Conservation (phyloP, 2,329 filamentous ascomycete genomes). For the Apiospora aurea region DNA sequence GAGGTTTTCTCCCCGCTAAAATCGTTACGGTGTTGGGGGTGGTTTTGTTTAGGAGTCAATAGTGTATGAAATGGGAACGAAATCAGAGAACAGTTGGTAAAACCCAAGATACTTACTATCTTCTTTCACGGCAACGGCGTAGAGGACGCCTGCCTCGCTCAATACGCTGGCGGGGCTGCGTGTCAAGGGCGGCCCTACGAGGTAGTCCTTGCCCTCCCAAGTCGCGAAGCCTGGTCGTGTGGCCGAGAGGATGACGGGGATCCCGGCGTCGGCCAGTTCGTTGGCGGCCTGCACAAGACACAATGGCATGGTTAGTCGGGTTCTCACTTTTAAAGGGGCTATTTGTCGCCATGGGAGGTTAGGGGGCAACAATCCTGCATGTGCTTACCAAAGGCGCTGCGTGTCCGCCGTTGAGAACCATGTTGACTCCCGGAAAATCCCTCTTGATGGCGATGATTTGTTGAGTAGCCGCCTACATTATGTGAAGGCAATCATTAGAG, state of each 20-base stretch:
- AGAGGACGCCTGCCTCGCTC: constrained; percentile 48
- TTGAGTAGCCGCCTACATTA: constrained; percentile 46
- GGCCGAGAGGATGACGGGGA: constrained; percentile 52
- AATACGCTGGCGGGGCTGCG: constrained; percentile 48
- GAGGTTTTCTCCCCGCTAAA: background rate
- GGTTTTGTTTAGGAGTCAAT: background rate
- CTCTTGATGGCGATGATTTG: constrained; percentile 49
- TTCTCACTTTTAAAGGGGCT: background rate
- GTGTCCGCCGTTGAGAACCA: constrained; percentile 49
- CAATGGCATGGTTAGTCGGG: background rate
- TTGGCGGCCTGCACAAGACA: constrained; percentile 43
- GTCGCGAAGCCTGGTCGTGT: constrained; percentile 43
- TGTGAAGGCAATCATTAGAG: constrained; percentile 14
- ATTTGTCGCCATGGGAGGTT: background rate
- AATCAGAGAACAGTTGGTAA: background rate
- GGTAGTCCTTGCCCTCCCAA: constrained; percentile 47
- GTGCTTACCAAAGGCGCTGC: constrained; percentile 46
- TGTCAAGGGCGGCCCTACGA: constrained; percentile 51
- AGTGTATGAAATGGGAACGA: background rate
- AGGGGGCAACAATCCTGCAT: background rate
- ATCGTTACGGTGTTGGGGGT: too few species aligned
- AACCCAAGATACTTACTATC: constrained; percentile 31
- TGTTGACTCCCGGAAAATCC: constrained; percentile 42
- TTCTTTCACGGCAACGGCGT: constrained; percentile 41
- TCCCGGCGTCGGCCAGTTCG: constrained; percentile 47